phyloP scores from a whole-genome alignment of 176 grass and related monocot genomes.

The Juncus inflexus region DNA sequence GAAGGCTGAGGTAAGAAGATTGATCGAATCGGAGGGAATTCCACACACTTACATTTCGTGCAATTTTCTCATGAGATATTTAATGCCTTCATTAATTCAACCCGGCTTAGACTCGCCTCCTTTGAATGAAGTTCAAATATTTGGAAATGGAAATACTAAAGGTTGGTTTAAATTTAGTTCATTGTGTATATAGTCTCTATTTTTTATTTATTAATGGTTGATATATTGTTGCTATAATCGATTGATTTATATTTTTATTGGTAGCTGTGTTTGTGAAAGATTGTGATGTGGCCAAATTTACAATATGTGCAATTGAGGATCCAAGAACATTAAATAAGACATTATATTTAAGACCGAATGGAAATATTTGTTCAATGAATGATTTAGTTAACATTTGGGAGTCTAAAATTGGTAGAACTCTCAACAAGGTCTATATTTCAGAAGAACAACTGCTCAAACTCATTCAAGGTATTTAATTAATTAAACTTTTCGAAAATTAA shows the following conservation, averaged over 20 bases:
- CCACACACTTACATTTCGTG: slow-evolving; percentile 83
- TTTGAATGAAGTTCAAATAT: slow-evolving; percentile 74
- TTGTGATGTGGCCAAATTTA: slow-evolving; percentile 68
- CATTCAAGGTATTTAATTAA: slow-evolving; percentile 46
- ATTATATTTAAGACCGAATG: slow-evolving; percentile 63
- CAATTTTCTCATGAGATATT: slow-evolving; percentile 81
- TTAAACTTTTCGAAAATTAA: slow-evolving; percentile 7
- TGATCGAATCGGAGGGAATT: slow-evolving; percentile 72
- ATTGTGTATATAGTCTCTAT: too few species aligned
- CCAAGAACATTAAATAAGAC: slow-evolving; percentile 76
- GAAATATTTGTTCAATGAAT: slow-evolving; percentile 70
- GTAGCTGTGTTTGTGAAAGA: slow-evolving; percentile 73
- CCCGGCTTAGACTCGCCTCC: slow-evolving; percentile 75
- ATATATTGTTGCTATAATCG: too few species aligned
- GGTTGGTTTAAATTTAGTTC: slow-evolving; percentile 24
- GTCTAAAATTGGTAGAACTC: slow-evolving; percentile 48
- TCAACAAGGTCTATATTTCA: slow-evolving; percentile 44
- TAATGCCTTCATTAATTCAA: slow-evolving; percentile 81
- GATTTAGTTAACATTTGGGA: slow-evolving; percentile 73
- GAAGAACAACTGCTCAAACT: slow-evolving; percentile 67
- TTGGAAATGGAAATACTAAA: slow-evolving; percentile 66
- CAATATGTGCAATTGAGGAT: slow-evolving; percentile 64
- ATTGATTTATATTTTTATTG: slow-evolving; percentile 22
- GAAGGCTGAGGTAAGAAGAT: slow-evolving; percentile 56
- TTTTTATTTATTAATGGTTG: too few species aligned